A percentile compares a stretch with the other conserved stretches of the same genome.
phyloP scores from a whole-genome alignment of 441 rosid genomes.

The Syzygium syzygioides region DNA sequence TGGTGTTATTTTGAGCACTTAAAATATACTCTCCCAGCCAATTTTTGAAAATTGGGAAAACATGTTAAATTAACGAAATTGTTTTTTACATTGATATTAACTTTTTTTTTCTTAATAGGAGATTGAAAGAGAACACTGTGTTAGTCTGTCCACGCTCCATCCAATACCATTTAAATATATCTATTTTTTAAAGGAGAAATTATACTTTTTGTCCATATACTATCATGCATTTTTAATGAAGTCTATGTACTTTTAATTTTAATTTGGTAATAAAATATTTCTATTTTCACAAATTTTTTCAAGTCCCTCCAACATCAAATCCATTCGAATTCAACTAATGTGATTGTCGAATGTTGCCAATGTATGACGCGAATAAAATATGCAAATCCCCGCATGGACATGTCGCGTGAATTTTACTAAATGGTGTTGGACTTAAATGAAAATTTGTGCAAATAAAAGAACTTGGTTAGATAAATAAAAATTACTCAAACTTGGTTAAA shows the following conservation, averaged over 20 bases:
- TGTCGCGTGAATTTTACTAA: not conserved
- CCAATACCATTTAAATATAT: not conserved
- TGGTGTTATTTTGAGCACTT: not conserved
- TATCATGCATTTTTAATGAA: not conserved
- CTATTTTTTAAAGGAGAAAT: rapidly evolving
- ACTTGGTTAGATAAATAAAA: not conserved
- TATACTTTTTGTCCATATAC: not conserved
- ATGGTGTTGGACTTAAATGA: not conserved
- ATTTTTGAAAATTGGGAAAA: not conserved
- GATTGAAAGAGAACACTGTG: not conserved
- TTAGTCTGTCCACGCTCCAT: not conserved
- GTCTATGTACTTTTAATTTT: not conserved
- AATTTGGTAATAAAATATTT: not conserved
- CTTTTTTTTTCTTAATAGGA: not conserved
- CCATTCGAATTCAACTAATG: rapidly evolving
- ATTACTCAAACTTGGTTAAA: not conserved
- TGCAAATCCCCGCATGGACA: not conserved
- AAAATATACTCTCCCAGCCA: not conserved
- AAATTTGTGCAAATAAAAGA: not conserved
- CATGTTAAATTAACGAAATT: not conserved
- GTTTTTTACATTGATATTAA: not conserved
- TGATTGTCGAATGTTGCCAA: rapidly evolving
- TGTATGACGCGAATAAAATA: not conserved
- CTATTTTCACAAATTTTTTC: not conserved
- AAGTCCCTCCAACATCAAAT: not conserved